Evolutionary conservation across 2,329 filamentous ascomycete genomes (phyloP), one percentile per base, ranked within the genome.

Genomic region (Colletotrichum euphorbiae): DNA sequence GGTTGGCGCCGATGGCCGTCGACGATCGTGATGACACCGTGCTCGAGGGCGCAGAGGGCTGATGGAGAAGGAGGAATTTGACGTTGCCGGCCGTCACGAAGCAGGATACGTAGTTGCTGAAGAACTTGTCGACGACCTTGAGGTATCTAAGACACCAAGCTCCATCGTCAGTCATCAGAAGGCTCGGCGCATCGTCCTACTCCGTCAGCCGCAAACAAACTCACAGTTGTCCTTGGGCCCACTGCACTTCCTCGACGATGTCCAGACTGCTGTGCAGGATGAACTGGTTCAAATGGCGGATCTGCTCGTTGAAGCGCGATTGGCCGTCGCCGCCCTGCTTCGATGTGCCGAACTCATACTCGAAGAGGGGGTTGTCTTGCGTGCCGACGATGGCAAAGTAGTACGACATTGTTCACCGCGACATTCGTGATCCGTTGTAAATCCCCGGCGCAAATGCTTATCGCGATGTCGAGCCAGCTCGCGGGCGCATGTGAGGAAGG

Each of bases 351-450:
- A 99, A 99, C 77, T 97, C 94, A 80, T 97, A 89, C 82, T 97
- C 95, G 83, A 98, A 99, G 73, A 99, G 88, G 38, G 96, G 95
- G 77, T 95, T 97, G 84, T 99, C 96, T 75, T 93, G 93, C 21
- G 94, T 97, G 77, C 94, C 96, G 79, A 99, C 89, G 74, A 99
- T 97, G 77, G 93, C 93, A 82, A 99, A 98, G 84, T 98, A 98
- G 86, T 98, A 99, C 69, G 94, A 98, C 96, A 98, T 98, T 71
- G 73, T 84, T 72, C 62, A 59, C 56, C 48, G 52, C 60, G 31
- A 57, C 60, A 48, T 62, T 24, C 19, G 62, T 31, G 19, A 43
- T 13, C 8, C 33, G 48, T 33, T 33, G 28, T 28, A 2, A 28
- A 28, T 28, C 7, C 2, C 28, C 28, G 28, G 28, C 28, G 28